Conservation (phyloP, 257 asterid species). For the Dorcoceras hygrometricum region DNA sequence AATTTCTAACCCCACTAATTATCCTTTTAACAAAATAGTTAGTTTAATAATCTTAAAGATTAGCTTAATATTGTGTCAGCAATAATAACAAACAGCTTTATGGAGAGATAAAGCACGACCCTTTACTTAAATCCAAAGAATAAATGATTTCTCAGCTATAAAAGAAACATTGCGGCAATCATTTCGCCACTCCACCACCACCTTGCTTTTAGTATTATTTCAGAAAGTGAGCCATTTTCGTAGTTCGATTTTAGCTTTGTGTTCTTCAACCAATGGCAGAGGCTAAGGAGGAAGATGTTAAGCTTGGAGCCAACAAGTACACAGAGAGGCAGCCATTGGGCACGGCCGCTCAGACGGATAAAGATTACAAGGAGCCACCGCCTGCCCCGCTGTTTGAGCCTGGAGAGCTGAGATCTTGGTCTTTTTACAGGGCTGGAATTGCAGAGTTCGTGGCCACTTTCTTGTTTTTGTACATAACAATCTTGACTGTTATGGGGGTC, state of each 20-base stretch:
- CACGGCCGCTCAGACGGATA: slow-evolving; percentile 48
- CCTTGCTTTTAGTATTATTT: background rate
- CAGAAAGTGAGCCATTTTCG: slow-evolving; percentile 5
- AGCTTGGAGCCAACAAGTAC: slow-evolving; percentile 48
- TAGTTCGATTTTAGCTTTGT: background rate
- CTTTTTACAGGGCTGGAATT: slow-evolving; percentile 53
- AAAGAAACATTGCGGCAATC: slow-evolving; percentile 23
- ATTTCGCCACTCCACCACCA: slow-evolving; percentile 1
- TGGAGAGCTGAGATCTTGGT: slow-evolving; percentile 48
- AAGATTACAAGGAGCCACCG: slow-evolving; percentile 51
- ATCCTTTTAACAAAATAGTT: background rate
- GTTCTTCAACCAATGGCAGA: slow-evolving; percentile 38
- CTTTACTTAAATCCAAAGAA: slow-evolving; percentile 16
- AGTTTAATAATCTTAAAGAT: slow-evolving; percentile 11
- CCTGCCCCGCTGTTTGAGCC: slow-evolving; percentile 52
- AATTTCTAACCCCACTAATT: slow-evolving; percentile 11
- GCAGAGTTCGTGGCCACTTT: slow-evolving; percentile 54
- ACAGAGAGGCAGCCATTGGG: slow-evolving; percentile 46
- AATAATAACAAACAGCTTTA: slow-evolving; percentile 1
- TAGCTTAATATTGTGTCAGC: slow-evolving; percentile 14
- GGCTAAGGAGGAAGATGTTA: slow-evolving; percentile 48
- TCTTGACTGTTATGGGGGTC: slow-evolving; percentile 52
- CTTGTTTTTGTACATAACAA: slow-evolving; percentile 43
- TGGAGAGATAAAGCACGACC: slow-evolving; percentile 19
- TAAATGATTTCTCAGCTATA: slow-evolving; percentile 29